A percentile compares a stretch with the other conserved stretches of the same genome.
These are phyloP conservation scores for Candida pseudoglaebosa DNA, from an alignment of 805 yeast species.

Conservation along the genomic window DNA sequence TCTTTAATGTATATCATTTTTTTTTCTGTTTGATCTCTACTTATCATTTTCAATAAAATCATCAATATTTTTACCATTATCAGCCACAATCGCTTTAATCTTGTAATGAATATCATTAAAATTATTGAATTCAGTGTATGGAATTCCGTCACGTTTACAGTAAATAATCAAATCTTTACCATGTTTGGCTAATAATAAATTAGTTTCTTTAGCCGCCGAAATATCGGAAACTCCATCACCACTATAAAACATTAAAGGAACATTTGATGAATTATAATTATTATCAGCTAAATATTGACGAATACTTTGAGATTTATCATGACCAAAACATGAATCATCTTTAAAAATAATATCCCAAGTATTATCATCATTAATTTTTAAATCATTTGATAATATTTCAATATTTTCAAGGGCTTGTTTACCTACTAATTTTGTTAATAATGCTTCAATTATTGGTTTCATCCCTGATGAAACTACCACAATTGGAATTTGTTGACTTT, in stretches of 20 bases:
- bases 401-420: constrained; percentile 66
- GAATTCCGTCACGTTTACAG: constrained; percentile 76
- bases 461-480: constrained; percentile 90
- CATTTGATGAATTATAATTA: constrained; percentile 25
- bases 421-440: constrained; percentile 73
- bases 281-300: constrained; percentile 38
- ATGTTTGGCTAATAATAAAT: constrained; percentile 85
- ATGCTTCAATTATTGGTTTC: constrained; percentile 83
- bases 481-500: constrained; percentile 67
- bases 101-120: constrained; percentile 70
- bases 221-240: constrained; percentile 98
- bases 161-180: constrained; percentile 87
- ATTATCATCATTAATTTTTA: constrained; percentile 44
- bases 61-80: constrained; percentile 17
- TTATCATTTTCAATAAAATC: constrained; percentile 20
- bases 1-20: too few species aligned
- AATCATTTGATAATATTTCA: constrained; percentile 80
- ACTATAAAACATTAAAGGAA: constrained; percentile 78
- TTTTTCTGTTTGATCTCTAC: constrained; percentile 3
- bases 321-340: constrained; percentile 88
- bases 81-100: constrained; percentile 50
- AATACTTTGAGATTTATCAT: constrained; percentile 86
- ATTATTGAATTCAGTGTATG: constrained; percentile 76
- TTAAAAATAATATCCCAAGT: constrained; percentile 85
- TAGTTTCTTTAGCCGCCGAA: constrained; percentile 93